phyloP scores from a whole-genome alignment of 345 rosid species.

The Eutrema yunnanense region DNA sequence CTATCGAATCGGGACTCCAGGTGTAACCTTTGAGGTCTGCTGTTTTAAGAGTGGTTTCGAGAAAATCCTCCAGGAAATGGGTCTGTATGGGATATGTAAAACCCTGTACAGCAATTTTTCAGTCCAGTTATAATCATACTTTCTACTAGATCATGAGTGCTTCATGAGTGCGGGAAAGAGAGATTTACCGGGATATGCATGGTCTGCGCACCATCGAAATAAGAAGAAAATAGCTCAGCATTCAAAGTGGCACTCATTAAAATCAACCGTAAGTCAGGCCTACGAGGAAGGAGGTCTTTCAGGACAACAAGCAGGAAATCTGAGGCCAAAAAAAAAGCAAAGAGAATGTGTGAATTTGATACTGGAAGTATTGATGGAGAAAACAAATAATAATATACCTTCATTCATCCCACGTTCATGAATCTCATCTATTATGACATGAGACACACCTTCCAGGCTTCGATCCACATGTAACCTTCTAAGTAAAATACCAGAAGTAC shows the following conservation, averaged over 20 bases:
- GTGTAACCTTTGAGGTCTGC: conserved; percentile 58
- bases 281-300: conserved; percentile 77
- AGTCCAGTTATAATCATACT: neutral
- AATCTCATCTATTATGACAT: conserved; percentile 94
- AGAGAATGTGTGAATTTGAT: conserved; percentile 17
- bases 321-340: conserved; percentile 24
- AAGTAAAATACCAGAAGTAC: conserved; percentile 89
- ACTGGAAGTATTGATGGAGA: neutral
- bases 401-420: conserved; percentile 99
- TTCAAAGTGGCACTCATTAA: conserved; percentile 96
- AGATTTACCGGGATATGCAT: conserved; percentile 79
- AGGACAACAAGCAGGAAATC: conserved; percentile 93
- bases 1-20: conserved; percentile 94
- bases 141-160: too few relatives aligned
- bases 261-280: conserved; percentile 85
- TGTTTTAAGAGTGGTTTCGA: conserved; percentile 63
- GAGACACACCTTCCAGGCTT: conserved; percentile 78
- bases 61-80: conserved; percentile 73
- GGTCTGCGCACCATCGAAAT: conserved; percentile 77
- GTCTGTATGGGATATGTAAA: conserved; percentile 84
- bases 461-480: conserved; percentile 87
- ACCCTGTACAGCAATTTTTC: conserved; percentile 46
- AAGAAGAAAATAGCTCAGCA: conserved; percentile 85
- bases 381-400: conserved; percentile 39
- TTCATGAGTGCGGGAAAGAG: neutral